These are phyloP conservation scores for Leonotis leonurus DNA, from an alignment of 257 asterid genomes.

Conservation along the genomic window DNA sequence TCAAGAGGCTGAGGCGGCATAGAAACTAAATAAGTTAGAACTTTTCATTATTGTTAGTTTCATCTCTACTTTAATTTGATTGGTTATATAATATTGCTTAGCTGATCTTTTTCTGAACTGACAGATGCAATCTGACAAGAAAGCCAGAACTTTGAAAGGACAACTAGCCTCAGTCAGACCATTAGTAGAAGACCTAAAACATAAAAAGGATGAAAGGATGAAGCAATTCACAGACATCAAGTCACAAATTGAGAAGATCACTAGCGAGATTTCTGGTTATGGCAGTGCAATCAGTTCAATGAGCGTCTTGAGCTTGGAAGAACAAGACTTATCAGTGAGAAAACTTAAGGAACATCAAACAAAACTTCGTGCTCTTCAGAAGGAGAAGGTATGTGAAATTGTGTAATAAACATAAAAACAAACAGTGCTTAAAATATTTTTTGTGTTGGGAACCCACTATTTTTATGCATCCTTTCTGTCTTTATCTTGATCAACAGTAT, in stretches of 20 bases:
- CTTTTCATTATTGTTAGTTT: neutral
- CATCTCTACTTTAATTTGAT: neutral
- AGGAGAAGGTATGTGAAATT: slow-evolving; percentile 61
- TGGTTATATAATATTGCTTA: neutral
- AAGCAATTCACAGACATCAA: slow-evolving; percentile 71
- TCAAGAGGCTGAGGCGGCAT: neutral
- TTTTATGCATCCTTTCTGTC: neutral
- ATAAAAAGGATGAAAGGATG: slow-evolving; percentile 64
- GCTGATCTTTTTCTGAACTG: slow-evolving; percentile 10
- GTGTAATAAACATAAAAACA: neutral
- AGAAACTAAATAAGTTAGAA: neutral
- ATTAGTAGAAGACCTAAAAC: slow-evolving; percentile 65
- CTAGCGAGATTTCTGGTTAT: slow-evolving; percentile 66
- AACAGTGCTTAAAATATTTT: neutral
- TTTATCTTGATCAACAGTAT: neutral
- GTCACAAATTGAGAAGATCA: slow-evolving; percentile 79
- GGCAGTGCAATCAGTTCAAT: slow-evolving; percentile 35
- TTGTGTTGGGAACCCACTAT: neutral
- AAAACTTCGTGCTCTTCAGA: slow-evolving; percentile 64
- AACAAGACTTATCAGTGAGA: slow-evolving; percentile 73
- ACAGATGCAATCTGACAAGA: slow-evolving; percentile 56
- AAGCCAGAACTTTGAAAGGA: slow-evolving; percentile 53
- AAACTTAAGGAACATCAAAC: slow-evolving; percentile 77
- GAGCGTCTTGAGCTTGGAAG: slow-evolving; percentile 43
- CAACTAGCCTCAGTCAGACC: slow-evolving; percentile 70